Evolutionary conservation across 2,329 filamentous ascomycete species (phyloP).

Genomic region (Nannizziopsis arthrosporioides): DNA sequence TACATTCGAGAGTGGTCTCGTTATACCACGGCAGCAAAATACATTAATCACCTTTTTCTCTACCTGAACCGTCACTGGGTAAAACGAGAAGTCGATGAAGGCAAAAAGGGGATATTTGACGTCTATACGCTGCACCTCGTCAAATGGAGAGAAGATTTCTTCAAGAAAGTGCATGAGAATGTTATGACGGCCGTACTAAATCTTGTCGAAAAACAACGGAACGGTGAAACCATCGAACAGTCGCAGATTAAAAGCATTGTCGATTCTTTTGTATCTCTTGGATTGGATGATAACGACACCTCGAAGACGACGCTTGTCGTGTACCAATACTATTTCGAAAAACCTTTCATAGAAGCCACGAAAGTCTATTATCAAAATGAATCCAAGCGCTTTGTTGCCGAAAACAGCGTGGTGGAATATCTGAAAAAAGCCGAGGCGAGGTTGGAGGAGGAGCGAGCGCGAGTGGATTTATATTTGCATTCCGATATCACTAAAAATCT

Average conservation of each 20-base stretch:
- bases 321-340: conserved; percentile 85
- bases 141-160: conserved; percentile 87
- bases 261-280: conserved; percentile 89
- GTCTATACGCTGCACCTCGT: conserved; percentile 95
- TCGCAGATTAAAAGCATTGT: conserved; percentile 94
- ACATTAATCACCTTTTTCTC: conserved; percentile 91
- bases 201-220: conserved; percentile 91
- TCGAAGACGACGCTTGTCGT: conserved; percentile 92
- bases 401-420: conserved; percentile 96
- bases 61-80: conserved; percentile 99
- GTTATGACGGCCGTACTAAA: conserved; percentile 94
- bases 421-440: conserved; percentile 98
- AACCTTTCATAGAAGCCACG: conserved; percentile 78
- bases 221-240: conserved; percentile 95
- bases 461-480: conserved; percentile 83
- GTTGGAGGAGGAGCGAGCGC: conserved; percentile 84
- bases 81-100: conserved; percentile 96
- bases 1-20: conserved; percentile 96
- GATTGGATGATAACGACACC: conserved; percentile 82
- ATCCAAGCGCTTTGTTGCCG: conserved; percentile 84
- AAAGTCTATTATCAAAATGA: conserved; percentile 79
- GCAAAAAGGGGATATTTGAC: conserved; percentile 95
- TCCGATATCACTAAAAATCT: conserved; percentile 74
- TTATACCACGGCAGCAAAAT: conserved; percentile 91
- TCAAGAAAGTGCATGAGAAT: conserved; percentile 67